Conservation (phyloP, 2,329 filamentous ascomycete genomes). For the Cercospora sp. region DNA sequence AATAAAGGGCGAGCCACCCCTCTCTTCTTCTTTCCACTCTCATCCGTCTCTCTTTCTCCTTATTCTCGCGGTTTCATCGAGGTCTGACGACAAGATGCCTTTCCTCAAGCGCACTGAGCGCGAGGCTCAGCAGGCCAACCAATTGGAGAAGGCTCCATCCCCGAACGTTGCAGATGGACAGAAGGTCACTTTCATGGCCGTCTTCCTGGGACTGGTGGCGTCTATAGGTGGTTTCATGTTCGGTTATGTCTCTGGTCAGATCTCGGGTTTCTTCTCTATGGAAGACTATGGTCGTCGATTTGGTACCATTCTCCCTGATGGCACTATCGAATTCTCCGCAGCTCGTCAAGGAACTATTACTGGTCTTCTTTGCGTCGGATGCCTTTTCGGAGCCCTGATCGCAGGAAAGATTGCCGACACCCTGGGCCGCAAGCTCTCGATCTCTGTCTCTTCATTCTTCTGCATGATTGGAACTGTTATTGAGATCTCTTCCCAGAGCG, state of each 20-base stretch:
- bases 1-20: conserved; percentile 13
- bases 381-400: conserved; percentile 45
- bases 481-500: conserved; percentile 44
- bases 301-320: conserved; percentile 48
- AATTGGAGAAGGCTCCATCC: conserved; percentile 36
- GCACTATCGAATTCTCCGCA: conserved; percentile 40
- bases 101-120: conserved; percentile 40
- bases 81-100: conserved; percentile 30
- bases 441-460: conserved; percentile 52
- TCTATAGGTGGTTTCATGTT: conserved; percentile 57
- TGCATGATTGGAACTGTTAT: conserved; percentile 48
- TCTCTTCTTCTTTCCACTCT: conserved; percentile 1
- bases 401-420: conserved; percentile 56
- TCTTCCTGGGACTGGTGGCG: conserved; percentile 58
- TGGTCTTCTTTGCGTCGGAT: conserved; percentile 49
- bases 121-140: conserved; percentile 36
- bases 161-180: conserved; percentile 26
- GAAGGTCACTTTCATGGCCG: conserved; percentile 41
- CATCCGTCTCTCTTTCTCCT: conserved; percentile 7
- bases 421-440: conserved; percentile 49
- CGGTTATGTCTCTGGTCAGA: conserved; percentile 58
- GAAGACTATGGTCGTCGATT: conserved; percentile 60
- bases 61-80: conserved; percentile 4
- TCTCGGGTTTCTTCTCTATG: conserved; percentile 51
- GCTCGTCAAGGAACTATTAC: conserved; percentile 45